Evolutionary conservation across 768 basidiomycete genomes (phyloP), one percentile per base, ranked within the genome.

Genomic region (Tricholoma furcatifolium): DNA sequence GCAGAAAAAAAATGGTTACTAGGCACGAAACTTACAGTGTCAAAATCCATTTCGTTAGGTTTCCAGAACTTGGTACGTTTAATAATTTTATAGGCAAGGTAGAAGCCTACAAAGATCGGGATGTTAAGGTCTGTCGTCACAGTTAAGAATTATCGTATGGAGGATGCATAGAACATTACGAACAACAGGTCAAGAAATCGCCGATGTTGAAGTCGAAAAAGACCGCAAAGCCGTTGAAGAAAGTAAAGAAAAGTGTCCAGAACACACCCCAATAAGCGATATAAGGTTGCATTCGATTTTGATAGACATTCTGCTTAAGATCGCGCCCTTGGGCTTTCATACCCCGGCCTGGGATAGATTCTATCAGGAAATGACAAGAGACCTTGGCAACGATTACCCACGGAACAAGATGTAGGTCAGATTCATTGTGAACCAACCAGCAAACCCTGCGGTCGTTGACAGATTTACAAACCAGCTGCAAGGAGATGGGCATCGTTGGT

Each of bases 361-460:
- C 4, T 4, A 17, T 56, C 35, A 58, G 46, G 38, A 21, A 14
- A 31, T n/a, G 10, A 2, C n/a, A n/a, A 21, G 21, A 4, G 21
- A 17, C 8, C 6, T 5, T 11, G 9, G 2, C 17, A 38, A 14
- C 35, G 3, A 51, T 27, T 1, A 74, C 84, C 57, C 56, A 83
- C 85, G 80, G 75, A 87, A 91, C 67, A 71, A 81, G 47, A 88
- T 62, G 70, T 87, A 93, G 14, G 88, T 88, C 24, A 88, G 51
- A 65, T 86, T 86, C 66, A 88, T 83, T 32, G 78, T 64, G 55
- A 76, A 74, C 87, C 88, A 90, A 43, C 79, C 72, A 59, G 85
- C 74, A 71, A 88, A 87, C 5, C 86, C 85, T 39, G 79, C 83
- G 31, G 85, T 81, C 9, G 87, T 82, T 3, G 79, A 74, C 51